Evolutionary conservation across 73 alveolate species (phyloP).

Genomic region (Paramecium bursaria): DNA sequence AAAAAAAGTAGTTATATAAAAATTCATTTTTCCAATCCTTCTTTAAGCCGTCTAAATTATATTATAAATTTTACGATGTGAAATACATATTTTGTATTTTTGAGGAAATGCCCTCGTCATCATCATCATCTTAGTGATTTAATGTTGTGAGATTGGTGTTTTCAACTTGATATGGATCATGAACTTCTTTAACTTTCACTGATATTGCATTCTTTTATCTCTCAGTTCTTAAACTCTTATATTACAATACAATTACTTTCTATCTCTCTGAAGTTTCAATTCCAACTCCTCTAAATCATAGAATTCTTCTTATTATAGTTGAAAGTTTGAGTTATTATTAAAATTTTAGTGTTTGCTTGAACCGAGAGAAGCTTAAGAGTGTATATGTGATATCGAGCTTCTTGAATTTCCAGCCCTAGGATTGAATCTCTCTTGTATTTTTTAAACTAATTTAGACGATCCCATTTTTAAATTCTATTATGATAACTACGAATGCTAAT

Average conservation of each 20-base stretch:
- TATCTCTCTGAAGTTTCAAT: slow-evolving; percentile 40
- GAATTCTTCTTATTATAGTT: slow-evolving; percentile 26
- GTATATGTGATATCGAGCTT: background rate
- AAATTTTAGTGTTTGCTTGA: background rate
- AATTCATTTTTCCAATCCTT: no score
- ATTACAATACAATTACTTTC: background rate
- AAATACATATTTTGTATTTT: no score
- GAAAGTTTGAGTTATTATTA: background rate
- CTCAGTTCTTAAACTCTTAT: slow-evolving; percentile 29
- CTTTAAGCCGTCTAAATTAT: no score
- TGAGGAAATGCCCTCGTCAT: no score
- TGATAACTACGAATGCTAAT: slow-evolving; percentile 29
- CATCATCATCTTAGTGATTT: no score
- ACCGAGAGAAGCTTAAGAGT: slow-evolving; percentile 24
- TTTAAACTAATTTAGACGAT: slow-evolving; percentile 39
- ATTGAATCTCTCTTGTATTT: slow-evolving; percentile 30
- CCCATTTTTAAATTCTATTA: slow-evolving; percentile 19
- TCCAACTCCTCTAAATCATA: slow-evolving; percentile 54
- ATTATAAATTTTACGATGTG: no score
- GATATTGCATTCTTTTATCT: background rate
- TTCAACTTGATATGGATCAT: no score
- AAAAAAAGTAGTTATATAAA: no score
- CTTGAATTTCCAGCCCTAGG: background rate
- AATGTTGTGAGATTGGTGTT: no score
- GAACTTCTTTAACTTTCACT: slow-evolving; percentile 34